Conservation (phyloP, 2,329 filamentous ascomycete species). For the Xylaria arbuscula region DNA sequence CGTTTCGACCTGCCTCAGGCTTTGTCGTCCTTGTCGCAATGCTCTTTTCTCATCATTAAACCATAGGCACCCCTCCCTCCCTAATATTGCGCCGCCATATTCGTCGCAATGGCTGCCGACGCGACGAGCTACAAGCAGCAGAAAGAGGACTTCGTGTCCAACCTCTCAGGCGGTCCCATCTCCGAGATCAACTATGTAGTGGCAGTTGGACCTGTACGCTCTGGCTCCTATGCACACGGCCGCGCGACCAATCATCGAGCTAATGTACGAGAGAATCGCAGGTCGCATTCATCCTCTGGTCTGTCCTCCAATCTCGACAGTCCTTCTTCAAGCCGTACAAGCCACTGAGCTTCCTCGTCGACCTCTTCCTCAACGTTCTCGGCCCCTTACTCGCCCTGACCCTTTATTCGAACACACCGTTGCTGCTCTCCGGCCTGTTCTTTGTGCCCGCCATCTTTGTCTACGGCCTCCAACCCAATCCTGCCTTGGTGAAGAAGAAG, state of each 20-base stretch:
- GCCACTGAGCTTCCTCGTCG: conserved; percentile 73
- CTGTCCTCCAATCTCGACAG: conserved; percentile 83
- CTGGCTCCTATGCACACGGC: conserved; percentile 25
- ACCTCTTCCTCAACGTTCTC: conserved; percentile 88
- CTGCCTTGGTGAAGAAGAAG: conserved; percentile 59
- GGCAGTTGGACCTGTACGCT: conserved; percentile 81
- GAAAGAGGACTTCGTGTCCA: conserved; percentile 96
- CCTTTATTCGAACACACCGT: conserved; percentile 79
- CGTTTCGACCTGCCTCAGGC: neutral
- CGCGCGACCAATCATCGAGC: conserved; percentile 17
- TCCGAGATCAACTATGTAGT: conserved; percentile 89
- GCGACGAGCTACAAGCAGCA: conserved; percentile 81
- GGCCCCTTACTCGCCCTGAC: conserved; percentile 87
- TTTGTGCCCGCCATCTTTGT: conserved; percentile 76
- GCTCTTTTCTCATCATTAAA: conserved; percentile 11
- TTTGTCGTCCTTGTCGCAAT: neutral
- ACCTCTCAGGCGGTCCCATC: conserved; percentile 84
- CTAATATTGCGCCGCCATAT: neutral
- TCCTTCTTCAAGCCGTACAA: conserved; percentile 85
- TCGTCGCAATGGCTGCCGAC: conserved; percentile 48
- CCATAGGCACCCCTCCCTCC: neutral
- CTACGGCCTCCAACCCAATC: conserved; percentile 61
- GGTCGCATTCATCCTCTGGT: conserved; percentile 88
- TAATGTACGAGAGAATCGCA: conserved; percentile 53
- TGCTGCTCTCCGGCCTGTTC: conserved; percentile 80